A percentile compares a stretch with the other conserved stretches of the same genome.
Conservation (phyloP, 202 grass and related monocot species). For the Schoenoplectus triqueter region DNA sequence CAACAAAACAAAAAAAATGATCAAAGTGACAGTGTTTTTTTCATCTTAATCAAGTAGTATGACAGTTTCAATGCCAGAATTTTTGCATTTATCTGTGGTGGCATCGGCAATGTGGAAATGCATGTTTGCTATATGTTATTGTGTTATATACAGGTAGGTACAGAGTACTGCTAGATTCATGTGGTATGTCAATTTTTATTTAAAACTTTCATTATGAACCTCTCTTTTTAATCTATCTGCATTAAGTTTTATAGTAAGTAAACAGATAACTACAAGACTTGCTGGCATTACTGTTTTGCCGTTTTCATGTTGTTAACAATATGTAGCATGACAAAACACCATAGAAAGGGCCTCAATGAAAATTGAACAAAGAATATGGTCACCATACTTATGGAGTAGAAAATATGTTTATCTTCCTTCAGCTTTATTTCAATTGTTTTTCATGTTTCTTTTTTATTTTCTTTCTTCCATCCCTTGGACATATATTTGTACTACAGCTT, state of each 20-base stretch:
- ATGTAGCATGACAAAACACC: not conserved
- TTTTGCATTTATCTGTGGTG: not conserved
- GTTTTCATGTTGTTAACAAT: not conserved
- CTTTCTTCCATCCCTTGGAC: too few relatives aligned
- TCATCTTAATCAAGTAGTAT: slow-evolving; percentile 3
- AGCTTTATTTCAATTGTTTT: too few relatives aligned
- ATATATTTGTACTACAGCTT: not conserved
- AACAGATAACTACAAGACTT: not conserved
- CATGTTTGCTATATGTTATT: not conserved
- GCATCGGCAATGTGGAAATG: not conserved
- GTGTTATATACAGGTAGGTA: not conserved
- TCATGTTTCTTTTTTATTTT: too few relatives aligned
- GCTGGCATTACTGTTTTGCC: too few relatives aligned
- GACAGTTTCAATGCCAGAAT: not conserved
- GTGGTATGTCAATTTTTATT: not conserved
- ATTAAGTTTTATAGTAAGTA: not conserved
- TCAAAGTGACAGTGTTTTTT: not conserved
- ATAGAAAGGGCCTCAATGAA: not conserved
- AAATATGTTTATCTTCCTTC: too few relatives aligned
- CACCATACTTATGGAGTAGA: too few relatives aligned
- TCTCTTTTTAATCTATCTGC: not conserved
- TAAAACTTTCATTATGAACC: too few relatives aligned
- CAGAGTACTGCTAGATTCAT: not conserved
- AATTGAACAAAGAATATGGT: not conserved
- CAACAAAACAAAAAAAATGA: not conserved